phyloP scores from a whole-genome alignment of 441 rosid species.

The Raphanus hybrid region DNA sequence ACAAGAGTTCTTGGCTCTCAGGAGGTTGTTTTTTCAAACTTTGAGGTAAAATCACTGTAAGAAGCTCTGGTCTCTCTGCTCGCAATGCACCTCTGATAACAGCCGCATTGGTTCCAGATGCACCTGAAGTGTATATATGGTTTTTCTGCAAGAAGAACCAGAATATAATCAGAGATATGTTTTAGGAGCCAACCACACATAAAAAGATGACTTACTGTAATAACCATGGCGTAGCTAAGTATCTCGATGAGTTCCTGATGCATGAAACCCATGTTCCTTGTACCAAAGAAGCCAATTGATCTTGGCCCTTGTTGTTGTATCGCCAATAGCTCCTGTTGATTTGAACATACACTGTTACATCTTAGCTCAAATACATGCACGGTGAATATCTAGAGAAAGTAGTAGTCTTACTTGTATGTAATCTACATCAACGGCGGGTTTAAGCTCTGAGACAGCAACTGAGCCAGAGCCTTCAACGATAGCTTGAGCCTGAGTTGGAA shows the following conservation, averaged over 20 bases:
- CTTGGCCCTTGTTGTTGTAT: slow-evolving; percentile 98
- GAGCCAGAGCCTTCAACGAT: slow-evolving; percentile 78
- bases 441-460: slow-evolving; percentile 61
- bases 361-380: slow-evolving; percentile 17
- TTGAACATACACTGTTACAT: slow-evolving; percentile 26
- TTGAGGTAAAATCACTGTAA: slow-evolving; percentile 92
- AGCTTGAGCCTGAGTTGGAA: slow-evolving; percentile 76
- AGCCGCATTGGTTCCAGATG: slow-evolving; percentile 97
- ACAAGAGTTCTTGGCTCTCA: slow-evolving; percentile 90
- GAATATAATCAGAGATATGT: not conserved
- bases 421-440: slow-evolving; percentile 82
- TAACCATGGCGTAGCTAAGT: slow-evolving; percentile 95
- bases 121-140: slow-evolving; percentile 96
- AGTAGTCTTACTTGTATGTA: slow-evolving; percentile 70
- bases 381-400: not conserved
- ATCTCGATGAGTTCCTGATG: slow-evolving; percentile 95
- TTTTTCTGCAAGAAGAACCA: slow-evolving; percentile 67
- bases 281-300: slow-evolving; percentile 90
- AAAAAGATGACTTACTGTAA: slow-evolving; percentile 64
- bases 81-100: slow-evolving; percentile 97
- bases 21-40: slow-evolving; percentile 93
- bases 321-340: slow-evolving; percentile 79
- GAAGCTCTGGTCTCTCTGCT: slow-evolving; percentile 93
- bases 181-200: not conserved
- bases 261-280: slow-evolving; percentile 95